Percentiles rank a stretch among this genome's conserved stretches.
Conservation (phyloP, 169 alveolate genomes). For the Plasmodium reichenowi region DNA sequence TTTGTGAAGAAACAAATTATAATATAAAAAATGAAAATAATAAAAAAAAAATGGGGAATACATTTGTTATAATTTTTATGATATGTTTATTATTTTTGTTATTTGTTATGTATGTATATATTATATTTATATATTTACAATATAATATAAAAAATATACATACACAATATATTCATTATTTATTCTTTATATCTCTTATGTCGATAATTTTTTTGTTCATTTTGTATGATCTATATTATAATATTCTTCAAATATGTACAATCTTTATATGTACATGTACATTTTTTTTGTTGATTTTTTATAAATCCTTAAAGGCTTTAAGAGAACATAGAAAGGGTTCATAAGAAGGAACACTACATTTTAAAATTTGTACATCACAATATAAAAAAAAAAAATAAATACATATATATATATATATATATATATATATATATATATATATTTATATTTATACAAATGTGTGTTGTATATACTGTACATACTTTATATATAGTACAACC, state of each 20-base stretch:
- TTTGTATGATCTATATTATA: slow-evolving; percentile 58
- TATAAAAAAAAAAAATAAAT: too few species aligned
- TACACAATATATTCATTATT: slow-evolving; percentile 25
- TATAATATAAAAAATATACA: slow-evolving; percentile 44
- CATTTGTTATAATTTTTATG: slow-evolving; percentile 6
- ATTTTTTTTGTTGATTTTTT: slow-evolving; percentile 43
- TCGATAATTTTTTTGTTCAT: slow-evolving; percentile 28
- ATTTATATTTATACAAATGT: not conserved
- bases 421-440: not conserved
- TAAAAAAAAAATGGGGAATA: not conserved
- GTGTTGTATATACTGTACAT: not conserved
- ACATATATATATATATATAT: not conserved
- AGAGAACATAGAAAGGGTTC: slow-evolving; percentile 17
- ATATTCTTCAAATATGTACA: slow-evolving; percentile 17
- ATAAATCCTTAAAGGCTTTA: slow-evolving; percentile 37
- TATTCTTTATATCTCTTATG: slow-evolving; percentile 39
- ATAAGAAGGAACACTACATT: not conserved
- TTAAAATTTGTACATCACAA: not conserved
- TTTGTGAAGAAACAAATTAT: not conserved
- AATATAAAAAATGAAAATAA: not conserved
- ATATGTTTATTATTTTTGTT: slow-evolving; percentile 8
- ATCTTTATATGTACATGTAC: slow-evolving; percentile 27
- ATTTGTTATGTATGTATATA: slow-evolving; percentile 38
- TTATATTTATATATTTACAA: slow-evolving; percentile 37
- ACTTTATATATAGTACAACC: too few species aligned